These are phyloP conservation scores for Pseudocercospora musae DNA, from an alignment of 2,329 filamentous ascomycete species.

Conservation along the genomic window DNA sequence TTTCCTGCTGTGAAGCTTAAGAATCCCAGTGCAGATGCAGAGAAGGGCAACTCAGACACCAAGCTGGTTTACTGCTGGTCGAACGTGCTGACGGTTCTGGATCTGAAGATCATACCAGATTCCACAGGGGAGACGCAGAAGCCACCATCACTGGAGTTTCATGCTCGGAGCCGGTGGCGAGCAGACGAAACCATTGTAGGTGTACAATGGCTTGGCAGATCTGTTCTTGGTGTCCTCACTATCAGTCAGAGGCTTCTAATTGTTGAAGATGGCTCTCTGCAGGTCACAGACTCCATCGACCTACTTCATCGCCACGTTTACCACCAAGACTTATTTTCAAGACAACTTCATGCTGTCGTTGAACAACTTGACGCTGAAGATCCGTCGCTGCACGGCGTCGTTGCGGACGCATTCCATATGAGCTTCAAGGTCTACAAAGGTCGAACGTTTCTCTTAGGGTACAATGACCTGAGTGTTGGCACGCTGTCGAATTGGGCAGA, in stretches of 20 bases:
- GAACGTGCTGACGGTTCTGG: slow-evolving; percentile 89
- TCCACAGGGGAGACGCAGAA: slow-evolving; percentile 67
- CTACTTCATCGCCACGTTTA: slow-evolving; percentile 89
- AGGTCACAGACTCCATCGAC: slow-evolving; percentile 92
- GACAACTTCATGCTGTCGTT: slow-evolving; percentile 77
- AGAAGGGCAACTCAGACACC: slow-evolving; percentile 65
- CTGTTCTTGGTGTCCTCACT: slow-evolving; percentile 85
- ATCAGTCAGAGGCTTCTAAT: slow-evolving; percentile 92
- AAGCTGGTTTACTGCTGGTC: slow-evolving; percentile 99
- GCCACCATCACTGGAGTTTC: slow-evolving; percentile 74
- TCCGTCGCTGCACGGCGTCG: slow-evolving; percentile 85
- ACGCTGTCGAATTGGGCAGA: slow-evolving; percentile 97
- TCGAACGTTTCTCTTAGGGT: slow-evolving; percentile 85
- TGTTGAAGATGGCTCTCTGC: slow-evolving; percentile 81
- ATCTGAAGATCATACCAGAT: slow-evolving; percentile 69
- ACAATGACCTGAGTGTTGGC: slow-evolving; percentile 87
- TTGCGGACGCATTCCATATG: slow-evolving; percentile 97
- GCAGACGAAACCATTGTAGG: slow-evolving; percentile 94
- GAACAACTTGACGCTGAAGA: slow-evolving; percentile 87
- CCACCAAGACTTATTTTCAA: slow-evolving; percentile 84
- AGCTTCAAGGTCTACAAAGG: slow-evolving; percentile 96
- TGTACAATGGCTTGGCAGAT: slow-evolving; percentile 93
- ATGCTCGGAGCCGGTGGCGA: slow-evolving; percentile 81
- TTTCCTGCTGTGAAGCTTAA: slow-evolving; percentile 95
- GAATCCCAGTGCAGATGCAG: slow-evolving; percentile 54